Evolutionary conservation across 2,329 filamentous ascomycete species (phyloP).

Genomic region (Botryotinia convoluta): DNA sequence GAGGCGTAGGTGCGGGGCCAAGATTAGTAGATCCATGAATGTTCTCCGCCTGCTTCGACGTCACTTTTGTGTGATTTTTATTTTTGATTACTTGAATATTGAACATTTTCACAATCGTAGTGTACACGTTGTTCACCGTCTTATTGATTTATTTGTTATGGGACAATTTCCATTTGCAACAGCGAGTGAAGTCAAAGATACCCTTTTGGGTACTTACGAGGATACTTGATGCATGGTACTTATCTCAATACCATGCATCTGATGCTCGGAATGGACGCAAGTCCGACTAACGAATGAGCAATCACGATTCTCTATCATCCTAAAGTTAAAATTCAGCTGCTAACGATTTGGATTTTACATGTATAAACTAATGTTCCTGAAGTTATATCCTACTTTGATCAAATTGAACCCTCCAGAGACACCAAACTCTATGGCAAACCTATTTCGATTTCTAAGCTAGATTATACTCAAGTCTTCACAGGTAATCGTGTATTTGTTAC

Average conservation of each 20-base stretch:
- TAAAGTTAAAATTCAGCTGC: neutral
- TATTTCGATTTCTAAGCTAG: neutral
- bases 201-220: neutral
- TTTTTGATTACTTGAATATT: neutral
- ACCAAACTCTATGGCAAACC: neutral
- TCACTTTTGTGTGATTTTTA: neutral
- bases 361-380: neutral
- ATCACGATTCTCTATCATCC: neutral
- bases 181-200: neutral
- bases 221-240: neutral
- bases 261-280: neutral
- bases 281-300: neutral
- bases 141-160: neutral
- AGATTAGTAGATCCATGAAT: neutral
- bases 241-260: neutral
- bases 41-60: neutral
- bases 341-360: neutral
- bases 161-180: neutral
- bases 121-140: neutral
- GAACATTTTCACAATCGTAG: no score
- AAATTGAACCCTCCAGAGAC: neutral
- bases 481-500: neutral
- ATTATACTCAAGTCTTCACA: neutral
- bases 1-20: neutral
- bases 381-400: neutral